Evolutionary conservation across 305 asterid species (phyloP).

Genomic region (Solanum chacoense): DNA sequence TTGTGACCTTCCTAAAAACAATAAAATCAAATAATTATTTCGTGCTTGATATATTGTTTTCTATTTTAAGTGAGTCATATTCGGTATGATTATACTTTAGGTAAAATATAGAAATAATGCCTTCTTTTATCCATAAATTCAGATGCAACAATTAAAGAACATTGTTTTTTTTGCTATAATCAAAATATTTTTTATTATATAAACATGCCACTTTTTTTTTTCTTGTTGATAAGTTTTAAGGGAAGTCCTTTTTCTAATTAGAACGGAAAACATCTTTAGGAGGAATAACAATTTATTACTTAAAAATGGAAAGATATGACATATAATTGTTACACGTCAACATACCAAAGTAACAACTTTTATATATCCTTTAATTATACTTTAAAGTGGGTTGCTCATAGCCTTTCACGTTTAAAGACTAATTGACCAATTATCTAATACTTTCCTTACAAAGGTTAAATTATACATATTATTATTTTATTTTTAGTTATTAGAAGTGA

Average conservation of each 20-base stretch:
- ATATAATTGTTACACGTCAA: background rate
- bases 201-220: background rate
- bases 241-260: background rate
- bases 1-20: background rate
- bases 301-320: background rate
- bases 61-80: conserved; percentile 1
- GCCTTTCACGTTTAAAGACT: background rate
- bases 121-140: background rate
- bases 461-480: background rate
- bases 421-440: background rate
- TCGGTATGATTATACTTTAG: background rate
- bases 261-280: background rate
- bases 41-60: background rate
- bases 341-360: background rate
- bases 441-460: background rate
- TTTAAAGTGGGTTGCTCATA: background rate
- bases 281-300: background rate
- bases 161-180: background rate
- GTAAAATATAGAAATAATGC: background rate
- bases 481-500: background rate
- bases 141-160: background rate
- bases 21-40: background rate
- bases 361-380: background rate
- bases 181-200: background rate
- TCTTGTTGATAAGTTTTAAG: background rate